phyloP scores from a whole-genome alignment of 768 basidiomycete species.

The Postia placenta region DNA sequence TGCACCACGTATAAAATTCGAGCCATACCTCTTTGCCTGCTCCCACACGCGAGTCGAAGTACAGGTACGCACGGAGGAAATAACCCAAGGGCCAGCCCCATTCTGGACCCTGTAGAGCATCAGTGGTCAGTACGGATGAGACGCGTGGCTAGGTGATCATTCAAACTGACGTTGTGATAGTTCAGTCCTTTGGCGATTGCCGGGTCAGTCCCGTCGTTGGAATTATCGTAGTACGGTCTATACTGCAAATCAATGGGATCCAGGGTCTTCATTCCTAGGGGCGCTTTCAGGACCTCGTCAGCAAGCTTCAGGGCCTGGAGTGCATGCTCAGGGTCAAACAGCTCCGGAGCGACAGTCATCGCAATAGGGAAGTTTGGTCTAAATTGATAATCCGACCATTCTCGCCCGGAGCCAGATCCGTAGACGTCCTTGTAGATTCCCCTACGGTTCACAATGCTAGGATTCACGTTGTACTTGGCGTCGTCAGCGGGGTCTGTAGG shows the following conservation, averaged over 20 bases:
- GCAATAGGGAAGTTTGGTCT: conserved; percentile 92
- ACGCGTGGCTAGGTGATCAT: neutral
- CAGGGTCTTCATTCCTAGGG: conserved; percentile 95
- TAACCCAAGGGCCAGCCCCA: conserved; percentile 97
- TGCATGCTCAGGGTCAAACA: conserved; percentile 80
- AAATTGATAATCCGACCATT: conserved; percentile 98
- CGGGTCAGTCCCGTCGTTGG: conserved; percentile 83
- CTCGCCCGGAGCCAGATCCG: conserved; percentile 78
- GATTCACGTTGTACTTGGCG: conserved; percentile 57
- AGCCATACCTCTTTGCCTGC: conserved; percentile 60
- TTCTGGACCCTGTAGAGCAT: conserved; percentile 63
- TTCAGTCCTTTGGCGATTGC: conserved; percentile 90
- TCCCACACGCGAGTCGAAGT: conserved; percentile 75
- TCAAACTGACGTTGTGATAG: conserved; percentile 74
- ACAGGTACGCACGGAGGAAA: conserved; percentile 87
- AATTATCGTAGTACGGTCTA: conserved; percentile 87
- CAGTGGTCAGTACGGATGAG: conserved; percentile 12
- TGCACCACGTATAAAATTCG: neutral
- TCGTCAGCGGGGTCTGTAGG: conserved; percentile 66
- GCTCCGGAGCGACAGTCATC: conserved; percentile 94
- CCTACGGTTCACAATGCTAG: conserved; percentile 73
- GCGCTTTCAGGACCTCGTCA: conserved; percentile 75
- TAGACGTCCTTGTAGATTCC: conserved; percentile 99
- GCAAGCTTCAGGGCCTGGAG: conserved; percentile 75
- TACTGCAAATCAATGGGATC: conserved; percentile 87